These are phyloP conservation scores for Pisolithus thermaeus DNA, from an alignment of 1,284 basidiomycete genomes.

Conservation along the genomic window DNA sequence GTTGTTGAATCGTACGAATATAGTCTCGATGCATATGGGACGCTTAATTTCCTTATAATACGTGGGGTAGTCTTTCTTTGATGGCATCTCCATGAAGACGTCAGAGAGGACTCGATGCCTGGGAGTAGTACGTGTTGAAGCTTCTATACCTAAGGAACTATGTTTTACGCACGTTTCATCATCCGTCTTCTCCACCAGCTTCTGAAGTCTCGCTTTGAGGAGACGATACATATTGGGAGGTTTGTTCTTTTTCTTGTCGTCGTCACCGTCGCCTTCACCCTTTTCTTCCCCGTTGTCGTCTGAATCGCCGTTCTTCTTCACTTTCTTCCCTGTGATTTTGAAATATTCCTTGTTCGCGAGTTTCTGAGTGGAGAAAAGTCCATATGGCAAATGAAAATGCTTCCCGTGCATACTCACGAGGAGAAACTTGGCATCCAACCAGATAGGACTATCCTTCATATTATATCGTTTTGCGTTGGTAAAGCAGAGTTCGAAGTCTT, in stretches of 20 bases:
- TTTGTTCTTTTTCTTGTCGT: conserved; percentile 51
- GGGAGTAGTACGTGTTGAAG: conserved; percentile 5
- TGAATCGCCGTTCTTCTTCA: conserved; percentile 37
- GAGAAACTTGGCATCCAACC: conserved; percentile 72
- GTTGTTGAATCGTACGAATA: conserved; percentile 55
- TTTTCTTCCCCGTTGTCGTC: conserved; percentile 39
- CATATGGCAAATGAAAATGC: conserved; percentile 1
- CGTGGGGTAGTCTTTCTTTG: conserved; percentile 70
- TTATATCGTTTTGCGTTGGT: conserved; percentile 90
- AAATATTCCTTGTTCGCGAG: conserved; percentile 57
- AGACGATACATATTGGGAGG: conserved; percentile 54
- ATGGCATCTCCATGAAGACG: conserved; percentile 83
- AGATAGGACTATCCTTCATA: conserved; percentile 79
- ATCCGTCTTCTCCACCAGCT: conserved; percentile 64
- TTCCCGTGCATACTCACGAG: conserved; percentile 31
- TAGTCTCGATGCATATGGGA: conserved; percentile 78
- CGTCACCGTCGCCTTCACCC: conserved; percentile 34
- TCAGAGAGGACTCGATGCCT: conserved; percentile 67
- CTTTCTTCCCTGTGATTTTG: conserved; percentile 46
- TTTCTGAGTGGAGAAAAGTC: conserved; percentile 44
- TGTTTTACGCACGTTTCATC: conserved; percentile 38
- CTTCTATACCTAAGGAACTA: conserved; percentile 1
- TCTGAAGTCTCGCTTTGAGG: conserved; percentile 61
- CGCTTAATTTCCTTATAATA: conserved; percentile 85
- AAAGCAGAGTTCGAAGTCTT: conserved; percentile 84